A percentile compares a stretch with the other conserved stretches of the same genome.
Conservation (phyloP, 2,329 filamentous ascomycete species). For the Karstenula rhodostoma region DNA sequence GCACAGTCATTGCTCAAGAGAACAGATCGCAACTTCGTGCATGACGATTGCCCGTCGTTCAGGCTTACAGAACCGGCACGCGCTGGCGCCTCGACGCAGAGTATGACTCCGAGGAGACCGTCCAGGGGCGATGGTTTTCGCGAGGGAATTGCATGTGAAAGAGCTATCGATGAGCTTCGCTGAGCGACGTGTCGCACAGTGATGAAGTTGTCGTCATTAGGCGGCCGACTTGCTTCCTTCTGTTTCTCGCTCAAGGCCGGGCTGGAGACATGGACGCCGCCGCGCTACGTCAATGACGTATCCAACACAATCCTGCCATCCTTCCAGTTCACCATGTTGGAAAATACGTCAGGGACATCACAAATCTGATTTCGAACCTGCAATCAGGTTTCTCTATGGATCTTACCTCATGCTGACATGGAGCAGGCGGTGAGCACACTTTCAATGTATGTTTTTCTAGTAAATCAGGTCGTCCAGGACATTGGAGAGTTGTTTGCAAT, state of each 20-base stretch:
- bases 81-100: background rate
- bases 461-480: too few relatives aligned
- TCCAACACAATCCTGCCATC: too few relatives aligned
- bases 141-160: background rate
- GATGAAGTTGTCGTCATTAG: slow-evolving; percentile 4
- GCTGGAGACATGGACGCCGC: slow-evolving; percentile 3
- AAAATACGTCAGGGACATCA: too few relatives aligned
- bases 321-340: too few relatives aligned
- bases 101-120: slow-evolving; percentile 1
- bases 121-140: background rate
- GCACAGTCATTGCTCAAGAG: background rate
- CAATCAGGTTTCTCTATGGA: too few relatives aligned
- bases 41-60: background rate
- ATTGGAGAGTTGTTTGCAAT: too few relatives aligned
- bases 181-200: background rate
- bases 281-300: background rate
- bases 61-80: background rate
- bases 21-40: slow-evolving; percentile 1
- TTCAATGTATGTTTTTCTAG: too few relatives aligned
- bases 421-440: too few relatives aligned
- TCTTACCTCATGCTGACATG: too few relatives aligned
- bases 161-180: background rate
- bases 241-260: slow-evolving; percentile 2
- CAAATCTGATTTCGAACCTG: too few relatives aligned
- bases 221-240: slow-evolving; percentile 6